A percentile compares a stretch with the other conserved stretches of the same genome.
Evolutionary conservation across 805 yeast genomes (phyloP).

Genomic region (Ogataea saltuana): DNA sequence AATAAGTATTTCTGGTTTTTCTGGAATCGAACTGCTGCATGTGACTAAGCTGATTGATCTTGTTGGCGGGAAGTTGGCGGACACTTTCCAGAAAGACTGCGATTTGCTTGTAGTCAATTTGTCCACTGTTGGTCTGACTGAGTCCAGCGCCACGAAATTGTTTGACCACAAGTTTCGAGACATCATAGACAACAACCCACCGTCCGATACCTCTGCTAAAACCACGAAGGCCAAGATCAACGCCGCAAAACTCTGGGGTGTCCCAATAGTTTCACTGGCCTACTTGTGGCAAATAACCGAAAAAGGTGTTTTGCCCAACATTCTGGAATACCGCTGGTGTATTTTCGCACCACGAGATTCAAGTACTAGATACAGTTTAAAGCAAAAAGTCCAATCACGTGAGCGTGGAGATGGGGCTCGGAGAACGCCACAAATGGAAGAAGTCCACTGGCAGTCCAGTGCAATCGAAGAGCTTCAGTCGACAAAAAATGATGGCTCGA

Average conservation of each 20-base stretch:
- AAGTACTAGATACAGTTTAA: background rate
- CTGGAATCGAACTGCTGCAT: constrained; percentile 33
- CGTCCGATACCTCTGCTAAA: constrained; percentile 22
- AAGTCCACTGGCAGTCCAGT: background rate
- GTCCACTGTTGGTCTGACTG: constrained; percentile 44
- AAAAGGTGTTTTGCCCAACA: constrained; percentile 39
- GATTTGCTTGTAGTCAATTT: constrained; percentile 60
- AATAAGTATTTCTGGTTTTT: constrained; percentile 33
- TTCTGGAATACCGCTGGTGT: constrained; percentile 55
- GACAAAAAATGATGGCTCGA: too few species aligned
- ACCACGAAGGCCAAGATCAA: constrained; percentile 54
- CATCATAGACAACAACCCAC: constrained; percentile 18
- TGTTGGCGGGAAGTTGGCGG: constrained; percentile 53
- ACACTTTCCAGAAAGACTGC: constrained; percentile 48
- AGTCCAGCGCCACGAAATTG: constrained; percentile 42
- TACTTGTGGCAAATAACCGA: constrained; percentile 55
- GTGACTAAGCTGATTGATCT: constrained; percentile 55
- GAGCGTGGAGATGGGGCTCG: background rate
- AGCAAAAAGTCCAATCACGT: background rate
- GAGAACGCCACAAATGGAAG: background rate
- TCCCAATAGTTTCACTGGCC: constrained; percentile 59
- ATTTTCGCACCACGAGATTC: constrained; percentile 43
- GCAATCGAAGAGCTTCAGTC: background rate
- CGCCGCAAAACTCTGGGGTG: constrained; percentile 57
- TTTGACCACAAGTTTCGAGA: constrained; percentile 41